Evolutionary conservation across 140 eudicot genomes (phyloP), one percentile per base, ranked within the genome.

Genomic region (Stevia rebaudiana): DNA sequence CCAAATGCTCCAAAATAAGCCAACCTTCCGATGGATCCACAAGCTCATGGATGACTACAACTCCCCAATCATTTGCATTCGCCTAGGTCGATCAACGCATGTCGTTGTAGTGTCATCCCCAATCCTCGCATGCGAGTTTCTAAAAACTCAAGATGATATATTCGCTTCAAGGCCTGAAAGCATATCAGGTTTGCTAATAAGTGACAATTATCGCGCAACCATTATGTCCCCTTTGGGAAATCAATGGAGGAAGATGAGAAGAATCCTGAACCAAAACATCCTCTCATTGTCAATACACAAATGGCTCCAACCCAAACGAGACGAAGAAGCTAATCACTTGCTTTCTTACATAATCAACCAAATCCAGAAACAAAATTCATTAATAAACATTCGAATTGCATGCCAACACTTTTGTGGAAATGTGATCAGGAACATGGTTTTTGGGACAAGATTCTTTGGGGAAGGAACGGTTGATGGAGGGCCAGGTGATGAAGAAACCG

Each of bases 81-180:
- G 74, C 25, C 70, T 79, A 1, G 83, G 83, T 4, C 52, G 53
- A 11, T 61, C 54, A 47, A 33, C 49, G 31, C 77, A 63, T n/a
- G 74, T 79, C 33, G 65, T 79, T 31, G 13, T 68, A 0, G 78
- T 79, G 22, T 63, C 80, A 1, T 79, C 78, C 10, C 80, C 84
- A 6, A 59, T 69, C 16, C 49, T 79, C 5, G 74, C 80, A 7
- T 42, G 74, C 3, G 80, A 79, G 65, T 57, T 79, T 68, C 46
- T 79, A 53, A 59, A 58, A 9, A 74, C 21, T 9, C 74, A 74
- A 12, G 83, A 79, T 8, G 21, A 48, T 0, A 18, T 37, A 22
- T 74, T 79, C 49, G 11, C 51, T 17, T 74, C 83, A 1, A 61
- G 83, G 51, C 83, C 83, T 5, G 7, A 61, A 10, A 21, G 23